Conservation (phyloP, 1,284 basidiomycete species). For the Veloboletus limbatus region DNA sequence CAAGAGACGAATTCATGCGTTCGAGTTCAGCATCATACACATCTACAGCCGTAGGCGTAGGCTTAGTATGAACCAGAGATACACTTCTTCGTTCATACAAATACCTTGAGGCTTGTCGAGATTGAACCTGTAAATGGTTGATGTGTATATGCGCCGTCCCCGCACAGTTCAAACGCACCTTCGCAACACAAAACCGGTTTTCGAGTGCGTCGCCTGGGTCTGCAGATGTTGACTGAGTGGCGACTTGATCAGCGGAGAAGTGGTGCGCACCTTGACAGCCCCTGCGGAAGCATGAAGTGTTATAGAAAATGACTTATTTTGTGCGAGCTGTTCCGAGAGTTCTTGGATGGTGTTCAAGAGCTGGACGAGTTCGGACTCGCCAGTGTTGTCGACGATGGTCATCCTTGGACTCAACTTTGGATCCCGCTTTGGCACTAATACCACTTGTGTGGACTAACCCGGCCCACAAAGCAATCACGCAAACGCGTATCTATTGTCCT, state of each 20-base stretch:
- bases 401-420: slow-evolving; percentile 16
- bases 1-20: slow-evolving; percentile 80
- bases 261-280: slow-evolving; percentile 69
- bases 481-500: slow-evolving; percentile 17
- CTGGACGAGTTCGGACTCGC: slow-evolving; percentile 51
- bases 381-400: slow-evolving; percentile 44
- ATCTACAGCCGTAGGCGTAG: slow-evolving; percentile 52
- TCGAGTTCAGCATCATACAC: slow-evolving; percentile 93
- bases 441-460: too few species aligned
- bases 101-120: slow-evolving; percentile 86
- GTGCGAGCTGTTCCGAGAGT: slow-evolving; percentile 79
- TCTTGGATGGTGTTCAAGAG: slow-evolving; percentile 77
- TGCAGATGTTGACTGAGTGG: slow-evolving; percentile 26
- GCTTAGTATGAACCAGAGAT: neutral
- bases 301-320: slow-evolving; percentile 66
- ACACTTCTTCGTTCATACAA: slow-evolving; percentile 7
- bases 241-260: neutral
- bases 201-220: slow-evolving; percentile 65
- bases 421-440: slow-evolving; percentile 13
- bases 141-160: neutral
- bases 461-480: slow-evolving; percentile 3
- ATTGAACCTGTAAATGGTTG: slow-evolving; percentile 61
- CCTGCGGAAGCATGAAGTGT: slow-evolving; percentile 63
- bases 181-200: slow-evolving; percentile 90
- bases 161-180: slow-evolving; percentile 44